These are phyloP conservation scores for Gynostemma pentaphyllum DNA, from an alignment of 306 rosid genomes.

Conservation along the genomic window DNA sequence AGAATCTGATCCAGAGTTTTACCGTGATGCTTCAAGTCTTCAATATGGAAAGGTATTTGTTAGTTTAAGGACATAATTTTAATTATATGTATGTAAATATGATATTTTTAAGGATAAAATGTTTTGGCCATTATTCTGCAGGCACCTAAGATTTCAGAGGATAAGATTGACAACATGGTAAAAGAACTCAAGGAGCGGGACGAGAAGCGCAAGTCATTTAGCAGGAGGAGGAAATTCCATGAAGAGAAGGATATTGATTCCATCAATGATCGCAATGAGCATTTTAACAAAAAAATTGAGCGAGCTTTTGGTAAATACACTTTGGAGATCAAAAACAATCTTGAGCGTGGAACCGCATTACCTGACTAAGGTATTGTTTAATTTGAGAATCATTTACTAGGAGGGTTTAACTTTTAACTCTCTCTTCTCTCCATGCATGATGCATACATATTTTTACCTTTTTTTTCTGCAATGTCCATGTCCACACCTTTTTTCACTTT, in stretches of 20 bases:
- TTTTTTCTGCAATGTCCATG: background rate
- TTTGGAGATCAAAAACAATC: slow-evolving; percentile 93
- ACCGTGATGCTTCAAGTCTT: slow-evolving; percentile 96
- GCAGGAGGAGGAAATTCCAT: slow-evolving; percentile 78
- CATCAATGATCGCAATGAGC: slow-evolving; percentile 93
- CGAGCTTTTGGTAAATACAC: slow-evolving; percentile 98
- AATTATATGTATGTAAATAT: background rate
- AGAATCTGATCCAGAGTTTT: slow-evolving; percentile 96
- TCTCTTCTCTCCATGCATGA: background rate
- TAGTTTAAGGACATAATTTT: slow-evolving; percentile 1
- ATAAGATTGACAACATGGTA: slow-evolving; percentile 86
- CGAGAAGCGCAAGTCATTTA: slow-evolving; percentile 61
- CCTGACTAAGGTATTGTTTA: slow-evolving; percentile 52
- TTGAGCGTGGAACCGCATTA: slow-evolving; percentile 95
- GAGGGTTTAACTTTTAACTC: background rate
- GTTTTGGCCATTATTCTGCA: slow-evolving; percentile 21
- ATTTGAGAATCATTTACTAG: background rate
- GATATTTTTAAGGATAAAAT: slow-evolving; percentile 1
- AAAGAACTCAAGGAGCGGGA: slow-evolving; percentile 86
- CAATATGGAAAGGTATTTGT: slow-evolving; percentile 83
- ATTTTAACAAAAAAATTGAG: slow-evolving; percentile 94
- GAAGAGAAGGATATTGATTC: slow-evolving; percentile 99
- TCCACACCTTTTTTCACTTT: background rate
- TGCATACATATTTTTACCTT: background rate
- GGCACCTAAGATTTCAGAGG: slow-evolving; percentile 75